These are phyloP conservation scores for Urtica urens DNA, from an alignment of 306 rosid genomes.

Conservation along the genomic window DNA sequence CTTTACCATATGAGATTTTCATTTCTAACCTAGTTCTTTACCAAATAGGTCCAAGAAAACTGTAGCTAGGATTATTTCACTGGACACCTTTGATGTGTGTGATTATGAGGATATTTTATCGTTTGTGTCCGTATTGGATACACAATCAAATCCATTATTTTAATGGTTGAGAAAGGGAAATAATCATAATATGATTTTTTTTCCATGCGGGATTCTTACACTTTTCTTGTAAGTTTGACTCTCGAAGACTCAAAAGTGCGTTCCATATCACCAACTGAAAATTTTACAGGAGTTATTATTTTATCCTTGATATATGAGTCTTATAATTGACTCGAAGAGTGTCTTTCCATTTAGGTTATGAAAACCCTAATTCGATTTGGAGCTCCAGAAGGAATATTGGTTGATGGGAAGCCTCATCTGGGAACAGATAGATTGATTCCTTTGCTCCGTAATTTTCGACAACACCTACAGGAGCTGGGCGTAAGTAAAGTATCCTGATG, in stretches of 20 bases:
- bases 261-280: too few relatives aligned
- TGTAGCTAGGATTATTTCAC: background rate
- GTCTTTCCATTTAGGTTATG: slow-evolving; percentile 62
- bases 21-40: background rate
- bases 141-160: background rate
- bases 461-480: slow-evolving; percentile 64
- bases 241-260: background rate
- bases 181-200: too few relatives aligned
- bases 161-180: too few relatives aligned
- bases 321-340: too few relatives aligned
- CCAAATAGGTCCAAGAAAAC: background rate
- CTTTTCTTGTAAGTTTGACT: background rate
- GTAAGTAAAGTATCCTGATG: slow-evolving; percentile 45
- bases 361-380: slow-evolving; percentile 86
- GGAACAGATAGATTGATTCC: slow-evolving; percentile 96
- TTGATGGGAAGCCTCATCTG: slow-evolving; percentile 87
- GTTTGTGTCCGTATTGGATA: background rate
- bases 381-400: slow-evolving; percentile 72
- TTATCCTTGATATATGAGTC: too few relatives aligned
- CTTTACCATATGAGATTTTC: too few relatives aligned
- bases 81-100: background rate
- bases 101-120: too few relatives aligned
- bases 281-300: too few relatives aligned
- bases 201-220: background rate
- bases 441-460: slow-evolving; percentile 80